Percentiles rank a stretch among this genome's conserved stretches.
These are phyloP conservation scores for Leccinum obscurum DNA, from an alignment of 768 basidiomycete species.

Conservation along the genomic window DNA sequence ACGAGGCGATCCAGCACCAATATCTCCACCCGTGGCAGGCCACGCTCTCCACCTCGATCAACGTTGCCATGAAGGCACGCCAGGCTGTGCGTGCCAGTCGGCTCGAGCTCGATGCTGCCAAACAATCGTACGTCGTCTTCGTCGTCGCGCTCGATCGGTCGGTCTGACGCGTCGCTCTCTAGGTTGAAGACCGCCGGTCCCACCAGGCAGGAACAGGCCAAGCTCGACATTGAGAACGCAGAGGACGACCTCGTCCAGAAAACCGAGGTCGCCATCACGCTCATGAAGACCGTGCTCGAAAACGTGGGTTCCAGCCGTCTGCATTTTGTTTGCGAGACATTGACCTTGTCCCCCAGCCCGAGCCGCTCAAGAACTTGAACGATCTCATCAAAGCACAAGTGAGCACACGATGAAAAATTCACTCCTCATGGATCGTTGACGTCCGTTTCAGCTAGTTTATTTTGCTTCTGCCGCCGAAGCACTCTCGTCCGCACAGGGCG, in stretches of 20 bases:
- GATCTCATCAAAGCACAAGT: constrained; percentile 90
- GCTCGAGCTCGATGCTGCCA: constrained; percentile 88
- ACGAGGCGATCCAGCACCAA: constrained; percentile 59
- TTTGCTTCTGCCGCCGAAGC: constrained; percentile 78
- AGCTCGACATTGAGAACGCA: constrained; percentile 91
- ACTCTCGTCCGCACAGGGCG: constrained; percentile 79
- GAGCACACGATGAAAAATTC: constrained; percentile 10
- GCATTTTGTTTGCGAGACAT: background rate
- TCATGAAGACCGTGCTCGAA: constrained; percentile 98
- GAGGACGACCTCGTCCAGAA: constrained; percentile 97
- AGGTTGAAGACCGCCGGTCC: constrained; percentile 80
- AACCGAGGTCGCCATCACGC: constrained; percentile 93
- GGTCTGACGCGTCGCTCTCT: constrained; percentile 5
- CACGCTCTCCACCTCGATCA: constrained; percentile 79
- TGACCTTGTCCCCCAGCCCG: constrained; percentile 59
- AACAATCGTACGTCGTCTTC: constrained; percentile 64
- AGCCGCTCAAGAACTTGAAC: constrained; percentile 92
- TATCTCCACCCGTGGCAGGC: constrained; percentile 87
- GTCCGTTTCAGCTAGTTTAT: constrained; percentile 55
- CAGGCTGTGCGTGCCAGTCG: constrained; percentile 78
- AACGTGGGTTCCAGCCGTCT: constrained; percentile 61
- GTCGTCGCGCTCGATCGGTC: background rate
- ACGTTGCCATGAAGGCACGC: constrained; percentile 90
- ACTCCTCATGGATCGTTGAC: constrained; percentile 6
- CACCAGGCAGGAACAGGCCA: constrained; percentile 85